Evolutionary conservation across 306 rosid genomes (phyloP), one percentile per base, ranked within the genome.

Genomic region (Fragaria ananassa): DNA sequence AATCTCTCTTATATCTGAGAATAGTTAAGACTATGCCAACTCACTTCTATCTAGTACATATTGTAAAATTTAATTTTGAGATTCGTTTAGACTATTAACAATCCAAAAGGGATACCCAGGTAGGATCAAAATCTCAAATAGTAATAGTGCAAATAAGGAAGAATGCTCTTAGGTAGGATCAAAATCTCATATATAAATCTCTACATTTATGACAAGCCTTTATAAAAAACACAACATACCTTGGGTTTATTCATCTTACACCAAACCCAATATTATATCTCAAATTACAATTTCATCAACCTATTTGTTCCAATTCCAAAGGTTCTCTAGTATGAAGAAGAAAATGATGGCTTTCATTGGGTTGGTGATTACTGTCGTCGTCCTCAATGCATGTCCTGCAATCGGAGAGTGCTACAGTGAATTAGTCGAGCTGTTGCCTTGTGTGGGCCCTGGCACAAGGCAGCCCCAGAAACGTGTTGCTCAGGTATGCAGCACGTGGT

Each of bases 391-490:
- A 35, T 3, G 2, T 18, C 69, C 69, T 1, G 6, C 46, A 18
- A 17, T 35, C 1, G 46, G 46, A 13, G 69, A n/a, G 13, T 64
- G 69, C 69, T 10, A 35, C 10, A 3, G 10, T 7, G 68, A n/a
- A n/a, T 64, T 64, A 4, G 23, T 35, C 13, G 45, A 64, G 25
- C 17, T 76, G 69, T 0, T 21, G 54, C 76, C 81, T 1, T 83
- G 87, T 41, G 46, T 27, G 64, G 80, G 77, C 4, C 8, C 60
- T 6, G 82, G 50, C 19, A 47, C 50, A n/a, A 46, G 58, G 1
- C 10, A 18, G 3, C 87, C 84, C 14, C 45, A 7, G 8, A 21
- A 29, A 1, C 2, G 1, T 76, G 87, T 42, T 80, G 87, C 42
- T 1, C 7, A 0, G 78, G 77, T 18, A 63, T 46, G 0, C n/a